Base-by-base conservation (phyloP, 2,329 filamentous ascomycete species). In the Paracamarosporium sp. region DNA sequence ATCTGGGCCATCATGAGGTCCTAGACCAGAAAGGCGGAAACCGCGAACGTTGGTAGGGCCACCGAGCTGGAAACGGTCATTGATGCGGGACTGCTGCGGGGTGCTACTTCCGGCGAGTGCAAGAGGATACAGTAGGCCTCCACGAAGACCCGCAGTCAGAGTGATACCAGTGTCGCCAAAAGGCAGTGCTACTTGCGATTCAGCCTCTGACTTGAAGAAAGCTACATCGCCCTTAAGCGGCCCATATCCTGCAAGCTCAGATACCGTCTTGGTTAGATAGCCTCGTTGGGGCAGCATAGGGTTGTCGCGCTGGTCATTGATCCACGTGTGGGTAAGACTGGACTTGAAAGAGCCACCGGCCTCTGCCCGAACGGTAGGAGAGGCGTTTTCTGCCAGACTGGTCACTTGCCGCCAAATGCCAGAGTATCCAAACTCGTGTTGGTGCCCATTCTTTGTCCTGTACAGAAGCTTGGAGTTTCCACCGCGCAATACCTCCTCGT, bases 1-100 rank as follows among this genome's bases (percentile, higher is more conserved):
- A 77, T 99, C 94, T 17, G 82, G 76, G 1, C 93, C 91, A 70
- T 98, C 94, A 62, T 90, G 90, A 4, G 95, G 93, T 8, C 95
- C 95, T 5, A 99, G 84, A 1, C 95, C 95, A 20, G 90, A 91
- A 22, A 96, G 86, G 57, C 92, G 89, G 83, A 99, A 99, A 1
- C 95, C 95, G 54, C 95, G 91, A 13, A 99, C 91, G 72, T 97
- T 94, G 3, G 93, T 97, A 3, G 95, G 94, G 0, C 95, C 95
- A 41, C 95, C 95, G 30, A 99, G 90, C 70, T 93, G 88, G 81
- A 99, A 99, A 43, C 95, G 92, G 76, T 99, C 95, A 73, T 96
- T 97, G 70, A 98, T 85, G 28, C 92, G 88, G 64, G 91, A 96
- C 4, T 89, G 86, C 24, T 85, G 82, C 0, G 89, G 84, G 20